Evolutionary conservation across 2,329 filamentous ascomycete genomes (phyloP).

Genomic region (Curvularia verruculosa): DNA sequence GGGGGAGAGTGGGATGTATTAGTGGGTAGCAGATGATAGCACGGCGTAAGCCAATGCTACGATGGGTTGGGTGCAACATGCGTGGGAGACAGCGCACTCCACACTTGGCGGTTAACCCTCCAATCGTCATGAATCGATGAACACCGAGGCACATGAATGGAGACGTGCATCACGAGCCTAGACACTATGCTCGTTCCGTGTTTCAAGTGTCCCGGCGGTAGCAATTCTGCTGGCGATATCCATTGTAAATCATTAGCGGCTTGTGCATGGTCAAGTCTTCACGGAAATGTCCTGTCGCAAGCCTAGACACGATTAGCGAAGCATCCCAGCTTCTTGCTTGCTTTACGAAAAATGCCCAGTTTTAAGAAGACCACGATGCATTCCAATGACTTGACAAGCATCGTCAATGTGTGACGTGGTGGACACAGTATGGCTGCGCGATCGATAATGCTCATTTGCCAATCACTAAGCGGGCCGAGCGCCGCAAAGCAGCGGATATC

Average conservation of each 20-base stretch:
- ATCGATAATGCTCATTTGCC: conserved; percentile 29
- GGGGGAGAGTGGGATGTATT: conserved; percentile 25
- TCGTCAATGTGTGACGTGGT: conserved; percentile 44
- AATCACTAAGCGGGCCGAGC: conserved; percentile 22
- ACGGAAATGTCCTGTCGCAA: neutral
- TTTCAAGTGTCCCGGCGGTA: neutral
- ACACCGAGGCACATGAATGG: neutral
- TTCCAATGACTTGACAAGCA: conserved; percentile 24
- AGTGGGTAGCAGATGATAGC: conserved; percentile 21
- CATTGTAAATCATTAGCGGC: neutral
- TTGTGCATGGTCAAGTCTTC: neutral
- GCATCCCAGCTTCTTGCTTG: conserved; percentile 20
- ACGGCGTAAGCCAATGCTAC: conserved; percentile 24
- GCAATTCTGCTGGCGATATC: neutral
- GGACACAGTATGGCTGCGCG: conserved; percentile 30
- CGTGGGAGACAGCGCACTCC: conserved; percentile 41
- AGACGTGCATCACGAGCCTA: neutral
- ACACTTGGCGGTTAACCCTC: conserved; percentile 30
- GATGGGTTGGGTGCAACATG: conserved; percentile 23
- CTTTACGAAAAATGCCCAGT: conserved; percentile 2
- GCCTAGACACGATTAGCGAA: conserved; percentile 25
- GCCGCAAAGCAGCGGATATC: conserved; percentile 8
- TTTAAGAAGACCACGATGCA: conserved; percentile 31
- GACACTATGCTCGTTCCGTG: neutral
- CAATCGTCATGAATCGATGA: conserved; percentile 16